A percentile compares a stretch with the other conserved stretches of the same genome.
Conservation (phyloP, 257 asterid genomes). For the Euphrasia confusa region DNA sequence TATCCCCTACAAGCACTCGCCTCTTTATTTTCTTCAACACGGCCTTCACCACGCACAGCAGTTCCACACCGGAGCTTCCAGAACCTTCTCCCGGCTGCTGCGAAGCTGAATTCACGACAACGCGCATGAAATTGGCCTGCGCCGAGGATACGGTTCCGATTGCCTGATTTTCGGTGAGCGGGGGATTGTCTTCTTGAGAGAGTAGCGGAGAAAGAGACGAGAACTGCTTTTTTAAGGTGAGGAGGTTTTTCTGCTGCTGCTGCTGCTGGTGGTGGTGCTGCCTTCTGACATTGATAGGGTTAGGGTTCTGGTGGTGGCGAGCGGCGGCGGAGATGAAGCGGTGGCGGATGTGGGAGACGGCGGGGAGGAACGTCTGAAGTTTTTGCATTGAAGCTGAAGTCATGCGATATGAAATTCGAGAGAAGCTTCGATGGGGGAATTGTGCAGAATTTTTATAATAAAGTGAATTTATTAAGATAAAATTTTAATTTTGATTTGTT, state of each 20-base stretch:
- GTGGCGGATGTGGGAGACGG: conserved; percentile 31
- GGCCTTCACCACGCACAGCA: conserved; percentile 87
- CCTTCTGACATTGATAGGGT: conserved; percentile 44
- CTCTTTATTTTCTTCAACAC: conserved; percentile 87
- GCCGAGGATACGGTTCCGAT: conserved; percentile 79
- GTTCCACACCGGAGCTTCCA: conserved; percentile 54
- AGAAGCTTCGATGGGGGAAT: too few species aligned
- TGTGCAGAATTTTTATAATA: too few species aligned
- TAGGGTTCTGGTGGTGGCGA: conserved; percentile 34
- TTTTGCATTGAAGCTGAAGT: conserved; percentile 43
- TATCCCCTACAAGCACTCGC: conserved; percentile 92
- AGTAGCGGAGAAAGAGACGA: conserved; percentile 66
- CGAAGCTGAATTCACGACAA: conserved; percentile 51
- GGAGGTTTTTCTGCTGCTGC: conserved; percentile 52
- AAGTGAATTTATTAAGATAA: too few species aligned
- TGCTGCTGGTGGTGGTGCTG: conserved; percentile 43
- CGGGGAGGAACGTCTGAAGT: conserved; percentile 33
- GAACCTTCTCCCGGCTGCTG: conserved; percentile 23
- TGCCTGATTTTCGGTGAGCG: conserved; percentile 62
- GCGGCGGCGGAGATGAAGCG: conserved; percentile 33
- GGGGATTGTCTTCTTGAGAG: conserved; percentile 42
- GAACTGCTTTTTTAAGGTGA: conserved; percentile 54
- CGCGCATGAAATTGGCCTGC: conserved; percentile 98
- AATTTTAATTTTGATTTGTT: too few species aligned
- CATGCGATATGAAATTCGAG: conserved; percentile 20